A percentile compares a stretch with the other conserved stretches of the same genome.
Conservation (phyloP, 2,329 filamentous ascomycete species). For the Metarhizium humberi region DNA sequence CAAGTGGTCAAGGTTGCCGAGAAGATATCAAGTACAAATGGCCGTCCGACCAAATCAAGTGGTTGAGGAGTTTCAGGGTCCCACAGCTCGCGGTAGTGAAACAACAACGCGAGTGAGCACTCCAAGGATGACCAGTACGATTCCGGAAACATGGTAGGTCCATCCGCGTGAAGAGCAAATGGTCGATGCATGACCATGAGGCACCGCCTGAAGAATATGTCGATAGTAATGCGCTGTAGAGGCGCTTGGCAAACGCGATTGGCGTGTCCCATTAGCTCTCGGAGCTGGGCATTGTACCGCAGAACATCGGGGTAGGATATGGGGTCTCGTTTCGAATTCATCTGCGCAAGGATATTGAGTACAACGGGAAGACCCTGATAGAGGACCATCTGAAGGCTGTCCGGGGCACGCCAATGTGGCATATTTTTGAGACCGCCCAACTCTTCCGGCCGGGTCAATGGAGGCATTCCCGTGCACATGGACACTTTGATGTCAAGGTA, state of each 20-base stretch:
- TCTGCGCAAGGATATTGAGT: conserved; percentile 19
- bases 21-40: conserved; percentile 27
- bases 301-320: conserved; percentile 24
- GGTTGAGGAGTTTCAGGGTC: conserved; percentile 15
- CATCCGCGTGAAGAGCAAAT: conserved; percentile 24
- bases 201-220: conserved; percentile 24
- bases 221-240: conserved; percentile 23
- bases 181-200: conserved; percentile 27
- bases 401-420: conserved; percentile 16
- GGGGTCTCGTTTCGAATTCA: conserved; percentile 22
- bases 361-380: conserved; percentile 22
- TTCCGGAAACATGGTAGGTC: conserved; percentile 22
- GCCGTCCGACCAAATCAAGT: conserved; percentile 22
- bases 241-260: conserved; percentile 17
- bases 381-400: conserved; percentile 23
- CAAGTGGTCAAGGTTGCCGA: conserved; percentile 24
- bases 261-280: conserved; percentile 22
- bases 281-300: conserved; percentile 21
- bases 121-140: conserved; percentile 28
- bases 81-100: conserved; percentile 27
- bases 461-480: conserved; percentile 26
- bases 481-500: conserved; percentile 27
- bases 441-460: conserved; percentile 22
- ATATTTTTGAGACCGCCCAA: conserved; percentile 16
- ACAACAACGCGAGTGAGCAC: conserved; percentile 24